phyloP scores from a whole-genome alignment of 305 asterid genomes.

The Fraxinus paxiana region DNA sequence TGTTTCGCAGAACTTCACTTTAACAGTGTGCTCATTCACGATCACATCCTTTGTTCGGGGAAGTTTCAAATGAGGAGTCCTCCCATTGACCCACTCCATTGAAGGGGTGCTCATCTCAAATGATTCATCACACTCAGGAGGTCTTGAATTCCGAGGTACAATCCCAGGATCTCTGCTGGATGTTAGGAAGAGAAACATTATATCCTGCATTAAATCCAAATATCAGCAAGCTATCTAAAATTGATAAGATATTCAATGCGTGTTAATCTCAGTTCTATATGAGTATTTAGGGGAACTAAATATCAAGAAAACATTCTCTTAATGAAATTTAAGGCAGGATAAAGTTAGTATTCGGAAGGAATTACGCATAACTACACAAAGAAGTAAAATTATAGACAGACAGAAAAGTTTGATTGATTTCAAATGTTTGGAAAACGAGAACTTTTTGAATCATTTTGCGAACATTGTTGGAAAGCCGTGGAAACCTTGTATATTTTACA shows the following conservation, averaged over 20 bases:
- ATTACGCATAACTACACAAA: neutral
- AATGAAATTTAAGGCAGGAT: neutral
- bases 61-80: constrained; percentile 54
- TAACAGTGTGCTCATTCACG: constrained; percentile 58
- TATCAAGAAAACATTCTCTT: neutral
- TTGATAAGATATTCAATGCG: neutral
- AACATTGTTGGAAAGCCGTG: neutral
- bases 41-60: constrained; percentile 57
- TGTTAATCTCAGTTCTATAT: neutral
- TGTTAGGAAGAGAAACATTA: constrained; percentile 55
- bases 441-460: neutral
- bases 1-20: constrained; percentile 66
- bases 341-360: neutral
- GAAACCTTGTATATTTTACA: neutral
- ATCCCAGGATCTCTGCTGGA: constrained; percentile 77
- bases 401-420: neutral
- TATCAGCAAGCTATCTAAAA: neutral
- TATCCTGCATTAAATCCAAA: constrained; percentile 47
- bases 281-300: neutral
- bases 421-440: neutral
- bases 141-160: constrained; percentile 53
- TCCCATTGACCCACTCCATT: constrained; percentile 60
- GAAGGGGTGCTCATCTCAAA: constrained; percentile 53
- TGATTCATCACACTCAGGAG: constrained; percentile 55
- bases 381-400: neutral